A percentile compares a stretch with the other conserved stretches of the same genome.
phyloP scores from a whole-genome alignment of 2,329 filamentous ascomycete genomes.

The Fusarium sp. region DNA sequence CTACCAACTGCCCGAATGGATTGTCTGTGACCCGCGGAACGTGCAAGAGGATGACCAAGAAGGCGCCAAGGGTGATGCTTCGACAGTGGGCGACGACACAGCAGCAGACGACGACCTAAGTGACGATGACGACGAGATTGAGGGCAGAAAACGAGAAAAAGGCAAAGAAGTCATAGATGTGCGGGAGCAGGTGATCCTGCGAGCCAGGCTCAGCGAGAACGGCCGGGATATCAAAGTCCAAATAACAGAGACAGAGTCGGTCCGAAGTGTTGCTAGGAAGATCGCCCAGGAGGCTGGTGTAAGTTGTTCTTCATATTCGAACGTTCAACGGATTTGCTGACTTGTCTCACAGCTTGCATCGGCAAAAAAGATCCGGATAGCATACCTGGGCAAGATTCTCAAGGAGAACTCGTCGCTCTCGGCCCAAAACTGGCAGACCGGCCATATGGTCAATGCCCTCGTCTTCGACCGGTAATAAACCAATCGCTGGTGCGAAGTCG shows the following conservation, averaged over 20 bases:
- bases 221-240: slow-evolving; percentile 71
- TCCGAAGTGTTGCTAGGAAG: slow-evolving; percentile 71
- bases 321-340: slow-evolving; percentile 12
- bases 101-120: slow-evolving; percentile 56
- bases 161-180: slow-evolving; percentile 67
- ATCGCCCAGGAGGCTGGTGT: slow-evolving; percentile 74
- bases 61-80: slow-evolving; percentile 49
- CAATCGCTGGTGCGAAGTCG: neutral
- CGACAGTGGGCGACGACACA: slow-evolving; percentile 53
- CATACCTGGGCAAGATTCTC: slow-evolving; percentile 85
- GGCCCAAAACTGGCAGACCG: slow-evolving; percentile 80
- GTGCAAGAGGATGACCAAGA: slow-evolving; percentile 54
- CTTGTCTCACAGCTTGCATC: slow-evolving; percentile 62
- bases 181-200: slow-evolving; percentile 67
- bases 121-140: slow-evolving; percentile 49
- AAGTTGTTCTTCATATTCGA: slow-evolving; percentile 48
- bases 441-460: slow-evolving; percentile 81
- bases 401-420: slow-evolving; percentile 74
- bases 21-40: slow-evolving; percentile 75
- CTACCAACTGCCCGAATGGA: slow-evolving; percentile 75
- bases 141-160: slow-evolving; percentile 65
- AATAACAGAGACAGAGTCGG: slow-evolving; percentile 71
- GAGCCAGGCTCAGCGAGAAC: slow-evolving; percentile 74
- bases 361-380: slow-evolving; percentile 74
- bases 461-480: slow-evolving; percentile 67